Conservation (phyloP, 768 basidiomycete species). For the Tulasnella sp. region DNA sequence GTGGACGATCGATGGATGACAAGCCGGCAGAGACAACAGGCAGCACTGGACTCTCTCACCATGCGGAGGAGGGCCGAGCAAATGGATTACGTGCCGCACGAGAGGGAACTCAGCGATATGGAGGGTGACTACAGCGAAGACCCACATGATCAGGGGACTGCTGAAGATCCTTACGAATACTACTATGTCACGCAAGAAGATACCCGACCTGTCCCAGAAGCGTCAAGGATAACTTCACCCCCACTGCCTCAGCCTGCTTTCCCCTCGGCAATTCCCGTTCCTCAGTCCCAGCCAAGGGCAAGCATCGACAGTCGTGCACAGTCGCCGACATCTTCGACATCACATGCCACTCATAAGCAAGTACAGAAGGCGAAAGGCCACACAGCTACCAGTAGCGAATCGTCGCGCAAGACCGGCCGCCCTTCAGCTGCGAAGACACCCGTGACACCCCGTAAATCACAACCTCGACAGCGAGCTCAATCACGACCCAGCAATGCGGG, state of each 20-base stretch:
- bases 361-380: constrained; percentile 1
- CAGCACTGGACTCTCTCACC: constrained; percentile 59
- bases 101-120: constrained; percentile 71
- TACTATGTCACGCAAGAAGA: constrained; percentile 1
- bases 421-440: constrained; percentile 17
- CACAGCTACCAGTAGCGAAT: neutral
- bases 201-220: neutral
- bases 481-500: constrained; percentile 28
- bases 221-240: neutral
- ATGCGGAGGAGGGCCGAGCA: constrained; percentile 51
- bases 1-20: constrained; percentile 37
- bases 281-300: neutral
- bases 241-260: neutral
- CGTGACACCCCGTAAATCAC: neutral
- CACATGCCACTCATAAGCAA: neutral
- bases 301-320: neutral
- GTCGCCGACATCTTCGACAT: neutral
- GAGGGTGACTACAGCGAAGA: constrained; percentile 42
- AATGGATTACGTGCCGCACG: constrained; percentile 63
- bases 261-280: neutral
- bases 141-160: neutral
- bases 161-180: constrained; percentile 6
- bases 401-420: constrained; percentile 20
- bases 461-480: constrained; percentile 28
- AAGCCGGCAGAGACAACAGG: constrained; percentile 56